Conservation (phyloP, 495 filamentous ascomycete species). For the Lasiosphaeria hispida region DNA sequence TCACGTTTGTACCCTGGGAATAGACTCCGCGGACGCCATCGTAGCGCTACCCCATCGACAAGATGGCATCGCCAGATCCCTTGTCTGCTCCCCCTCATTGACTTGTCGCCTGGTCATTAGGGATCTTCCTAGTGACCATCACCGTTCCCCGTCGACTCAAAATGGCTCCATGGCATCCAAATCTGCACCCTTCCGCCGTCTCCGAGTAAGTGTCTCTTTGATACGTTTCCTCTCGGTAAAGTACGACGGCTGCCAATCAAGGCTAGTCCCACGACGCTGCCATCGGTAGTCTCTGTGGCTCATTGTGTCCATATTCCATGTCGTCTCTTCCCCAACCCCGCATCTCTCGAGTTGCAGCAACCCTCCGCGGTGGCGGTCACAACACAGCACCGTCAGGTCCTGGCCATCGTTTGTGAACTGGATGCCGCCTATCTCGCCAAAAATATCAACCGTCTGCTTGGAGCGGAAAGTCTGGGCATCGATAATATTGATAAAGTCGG, state of each 20-base stretch:
- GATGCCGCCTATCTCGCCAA: constrained; percentile 80
- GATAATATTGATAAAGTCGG: constrained; percentile 77
- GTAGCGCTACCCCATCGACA: no score
- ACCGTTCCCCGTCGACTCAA: constrained; percentile 14
- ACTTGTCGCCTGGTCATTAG: no score
- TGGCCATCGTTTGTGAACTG: constrained; percentile 69
- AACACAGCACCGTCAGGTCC: constrained; percentile 69
- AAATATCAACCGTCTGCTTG: constrained; percentile 78
- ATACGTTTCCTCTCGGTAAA: constrained; percentile 24
- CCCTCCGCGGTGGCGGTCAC: constrained; percentile 73
- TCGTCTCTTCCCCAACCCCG: constrained; percentile 41
- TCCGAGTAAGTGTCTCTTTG: constrained; percentile 26
- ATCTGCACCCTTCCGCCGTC: constrained; percentile 32
- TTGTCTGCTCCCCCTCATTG: no score
- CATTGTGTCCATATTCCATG: constrained; percentile 6
- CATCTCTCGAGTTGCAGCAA: constrained; percentile 73
- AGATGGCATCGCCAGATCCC: no score
- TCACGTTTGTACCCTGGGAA: no score
- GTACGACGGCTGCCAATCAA: constrained; percentile 25
- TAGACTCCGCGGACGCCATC: no score
- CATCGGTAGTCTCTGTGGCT: not conserved
- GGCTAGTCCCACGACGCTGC: not conserved
- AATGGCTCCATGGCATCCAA: constrained; percentile 34
- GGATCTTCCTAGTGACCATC: no score
- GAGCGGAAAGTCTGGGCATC: constrained; percentile 65